Percentiles rank a stretch among this genome's conserved stretches.
Evolutionary conservation across 208 protist species (phyloP).

Genomic region (Porcisia deanei): DNA sequence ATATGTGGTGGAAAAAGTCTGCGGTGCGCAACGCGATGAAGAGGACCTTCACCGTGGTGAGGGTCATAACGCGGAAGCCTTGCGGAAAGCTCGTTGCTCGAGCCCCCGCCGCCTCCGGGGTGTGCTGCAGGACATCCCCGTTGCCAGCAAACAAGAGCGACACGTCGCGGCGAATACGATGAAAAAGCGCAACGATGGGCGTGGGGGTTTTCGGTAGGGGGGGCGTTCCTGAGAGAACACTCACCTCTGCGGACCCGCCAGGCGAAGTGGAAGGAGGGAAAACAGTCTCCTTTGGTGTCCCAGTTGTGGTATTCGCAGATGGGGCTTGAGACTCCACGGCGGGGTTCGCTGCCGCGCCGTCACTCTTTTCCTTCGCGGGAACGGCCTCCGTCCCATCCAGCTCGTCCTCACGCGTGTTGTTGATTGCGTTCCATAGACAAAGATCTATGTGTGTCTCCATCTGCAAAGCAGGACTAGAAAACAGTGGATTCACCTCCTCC

Average conservation of each 20-base stretch:
- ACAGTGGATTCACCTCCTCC: constrained; percentile 21
- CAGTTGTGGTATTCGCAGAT: not conserved
- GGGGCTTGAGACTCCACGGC: not conserved
- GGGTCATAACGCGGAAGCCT: constrained; percentile 35
- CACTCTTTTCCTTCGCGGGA: not conserved
- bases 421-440: constrained; percentile 28
- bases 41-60: constrained; percentile 29
- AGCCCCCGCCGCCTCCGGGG: constrained; percentile 22
- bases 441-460: constrained; percentile 19
- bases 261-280: not conserved
- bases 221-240: not conserved
- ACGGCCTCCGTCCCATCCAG: constrained; percentile 13
- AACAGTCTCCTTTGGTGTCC: not conserved
- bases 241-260: not conserved
- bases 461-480: constrained; percentile 21
- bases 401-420: constrained; percentile 33
- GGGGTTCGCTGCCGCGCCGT: not conserved
- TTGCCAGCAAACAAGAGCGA: constrained; percentile 26
- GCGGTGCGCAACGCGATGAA: constrained; percentile 40
- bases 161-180: constrained; percentile 26
- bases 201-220: constrained; percentile 15
- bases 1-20: constrained; percentile 29
- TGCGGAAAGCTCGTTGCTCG: constrained; percentile 33
- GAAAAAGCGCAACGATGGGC: constrained; percentile 13
- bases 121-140: constrained; percentile 27